Evolutionary conservation across 2,329 filamentous ascomycete genomes (phyloP).

Genomic region (Fusarium bactridioides): DNA sequence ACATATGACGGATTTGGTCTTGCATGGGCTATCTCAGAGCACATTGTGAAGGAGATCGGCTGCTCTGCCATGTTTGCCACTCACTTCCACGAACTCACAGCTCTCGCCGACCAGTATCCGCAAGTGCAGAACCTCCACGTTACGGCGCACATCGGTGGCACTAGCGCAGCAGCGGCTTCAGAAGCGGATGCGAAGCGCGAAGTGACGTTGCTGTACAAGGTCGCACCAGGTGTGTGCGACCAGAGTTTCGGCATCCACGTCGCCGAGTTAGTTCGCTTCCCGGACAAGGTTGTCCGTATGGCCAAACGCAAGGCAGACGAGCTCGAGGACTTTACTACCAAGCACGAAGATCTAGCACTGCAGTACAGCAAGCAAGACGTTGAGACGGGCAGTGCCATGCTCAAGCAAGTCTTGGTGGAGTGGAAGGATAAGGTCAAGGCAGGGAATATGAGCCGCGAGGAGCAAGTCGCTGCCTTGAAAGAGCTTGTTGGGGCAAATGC

Average conservation of each 20-base stretch:
- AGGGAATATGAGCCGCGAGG: conserved; percentile 70
- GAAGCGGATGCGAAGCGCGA: conserved; percentile 68
- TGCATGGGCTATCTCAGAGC: conserved; percentile 98
- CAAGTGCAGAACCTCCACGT: conserved; percentile 95
- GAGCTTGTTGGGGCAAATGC: conserved; percentile 80
- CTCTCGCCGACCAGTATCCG: conserved; percentile 83
- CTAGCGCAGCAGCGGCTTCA: conserved; percentile 46
- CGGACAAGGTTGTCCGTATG: conserved; percentile 97
- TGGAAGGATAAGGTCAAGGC: conserved; percentile 83
- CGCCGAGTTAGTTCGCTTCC: conserved; percentile 94
- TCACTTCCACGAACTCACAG: conserved; percentile 97
- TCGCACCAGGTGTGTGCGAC: conserved; percentile 93
- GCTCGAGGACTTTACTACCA: conserved; percentile 91
- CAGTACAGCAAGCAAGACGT: conserved; percentile 84
- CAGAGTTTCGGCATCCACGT: conserved; percentile 99
- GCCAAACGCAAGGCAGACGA: conserved; percentile 99
- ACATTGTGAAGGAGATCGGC: conserved; percentile 94
- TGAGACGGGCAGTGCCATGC: conserved; percentile 82
- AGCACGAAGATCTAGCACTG: conserved; percentile 69
- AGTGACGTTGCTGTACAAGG: conserved; percentile 96
- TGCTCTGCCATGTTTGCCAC: conserved; percentile 96
- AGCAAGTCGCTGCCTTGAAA: conserved; percentile 81
- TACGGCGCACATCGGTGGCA: conserved; percentile 84
- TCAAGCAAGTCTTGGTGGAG: conserved; percentile 82
- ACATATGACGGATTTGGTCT: conserved; percentile 98